These are phyloP conservation scores for Senna tora DNA, from an alignment of 306 rosid species.

Conservation along the genomic window DNA sequence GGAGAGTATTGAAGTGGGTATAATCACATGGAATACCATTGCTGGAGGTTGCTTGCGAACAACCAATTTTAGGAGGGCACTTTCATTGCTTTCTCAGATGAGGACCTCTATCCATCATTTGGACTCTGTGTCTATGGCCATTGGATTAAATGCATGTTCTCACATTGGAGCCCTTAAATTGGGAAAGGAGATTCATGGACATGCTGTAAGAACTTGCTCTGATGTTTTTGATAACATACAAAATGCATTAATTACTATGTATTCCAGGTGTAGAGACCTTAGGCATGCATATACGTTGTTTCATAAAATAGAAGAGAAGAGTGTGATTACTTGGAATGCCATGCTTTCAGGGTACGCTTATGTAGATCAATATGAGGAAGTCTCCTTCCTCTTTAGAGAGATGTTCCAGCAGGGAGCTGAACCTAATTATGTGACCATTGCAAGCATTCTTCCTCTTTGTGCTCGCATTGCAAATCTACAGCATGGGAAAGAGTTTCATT, in stretches of 20 bases:
- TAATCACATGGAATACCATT: constrained; percentile 76
- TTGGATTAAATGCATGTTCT: constrained; percentile 79
- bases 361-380: constrained; percentile 73
- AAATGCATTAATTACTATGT: constrained; percentile 86
- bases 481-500: constrained; percentile 88
- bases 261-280: constrained; percentile 82
- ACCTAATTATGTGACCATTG: constrained; percentile 81
- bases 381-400: constrained; percentile 71
- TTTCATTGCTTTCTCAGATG: constrained; percentile 75
- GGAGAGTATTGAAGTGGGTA: constrained; percentile 53
- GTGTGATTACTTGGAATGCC: constrained; percentile 76
- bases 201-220: constrained; percentile 54
- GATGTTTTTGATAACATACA: constrained; percentile 54
- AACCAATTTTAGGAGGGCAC: constrained; percentile 52
- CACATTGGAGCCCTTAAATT: constrained; percentile 66
- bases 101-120: constrained; percentile 47
- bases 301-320: constrained; percentile 50
- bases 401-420: constrained; percentile 59
- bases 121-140: constrained; percentile 68
- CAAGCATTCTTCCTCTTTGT: constrained; percentile 87
- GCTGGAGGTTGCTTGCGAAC: constrained; percentile 73
- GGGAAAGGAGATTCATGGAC: constrained; percentile 88
- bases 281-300: constrained; percentile 64
- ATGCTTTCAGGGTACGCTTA: constrained; percentile 80
- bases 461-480: constrained; percentile 86